Evolutionary conservation across 306 rosid genomes (phyloP).

Genomic region (Leucaena leucocephala): DNA sequence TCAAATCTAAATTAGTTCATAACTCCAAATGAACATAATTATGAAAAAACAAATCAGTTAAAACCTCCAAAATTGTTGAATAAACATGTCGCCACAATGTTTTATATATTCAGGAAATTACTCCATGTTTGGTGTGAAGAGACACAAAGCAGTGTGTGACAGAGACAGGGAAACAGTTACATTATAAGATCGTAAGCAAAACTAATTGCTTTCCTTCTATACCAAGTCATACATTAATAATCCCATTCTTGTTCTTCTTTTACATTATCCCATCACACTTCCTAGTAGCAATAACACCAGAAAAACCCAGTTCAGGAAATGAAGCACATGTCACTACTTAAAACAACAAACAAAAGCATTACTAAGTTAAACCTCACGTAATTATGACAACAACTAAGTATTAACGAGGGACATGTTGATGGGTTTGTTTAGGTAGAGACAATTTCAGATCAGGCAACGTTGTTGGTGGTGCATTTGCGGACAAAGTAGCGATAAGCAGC

Average conservation of each 20-base stretch:
- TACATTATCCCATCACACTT: too few species aligned
- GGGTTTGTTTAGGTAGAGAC: neutral
- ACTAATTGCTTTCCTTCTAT: conserved; percentile 43
- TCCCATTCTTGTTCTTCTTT: too few species aligned
- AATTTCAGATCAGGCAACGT: conserved; percentile 17
- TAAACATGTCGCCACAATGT: neutral
- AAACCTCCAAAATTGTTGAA: neutral
- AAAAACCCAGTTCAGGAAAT: too few species aligned
- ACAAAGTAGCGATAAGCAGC: conserved; percentile 90
- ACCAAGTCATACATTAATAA: conserved; percentile 31
- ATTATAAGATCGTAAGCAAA: neutral
- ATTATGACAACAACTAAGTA: neutral
- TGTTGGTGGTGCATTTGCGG: conserved; percentile 50
- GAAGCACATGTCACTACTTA: too few species aligned
- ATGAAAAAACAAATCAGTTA: neutral
- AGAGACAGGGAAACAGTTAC: neutral
- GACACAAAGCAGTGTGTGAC: neutral
- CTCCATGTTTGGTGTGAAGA: neutral
- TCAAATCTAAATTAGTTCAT: neutral
- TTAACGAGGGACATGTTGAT: neutral
- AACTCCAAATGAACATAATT: neutral
- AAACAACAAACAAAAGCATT: too few species aligned
- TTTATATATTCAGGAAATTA: neutral
- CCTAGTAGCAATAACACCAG: too few species aligned
- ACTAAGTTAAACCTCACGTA: neutral